Evolutionary conservation across 371 early-diverging fungal species (phyloP).

Genomic region (Entomophthora muscae): DNA sequence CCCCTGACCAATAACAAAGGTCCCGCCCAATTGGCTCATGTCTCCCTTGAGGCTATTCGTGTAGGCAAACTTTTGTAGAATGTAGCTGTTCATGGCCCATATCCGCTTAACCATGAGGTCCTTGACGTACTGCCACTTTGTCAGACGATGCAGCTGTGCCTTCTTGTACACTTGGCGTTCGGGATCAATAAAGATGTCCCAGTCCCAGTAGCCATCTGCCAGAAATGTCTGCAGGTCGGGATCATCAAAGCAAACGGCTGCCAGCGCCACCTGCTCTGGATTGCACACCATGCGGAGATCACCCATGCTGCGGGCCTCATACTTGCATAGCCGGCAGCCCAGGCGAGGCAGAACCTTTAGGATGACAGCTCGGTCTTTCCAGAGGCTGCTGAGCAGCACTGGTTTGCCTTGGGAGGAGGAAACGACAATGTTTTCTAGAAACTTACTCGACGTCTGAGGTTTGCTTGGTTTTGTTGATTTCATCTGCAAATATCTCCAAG

Average conservation of each 20-base stretch:
- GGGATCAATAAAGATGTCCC: conserved; percentile 1
- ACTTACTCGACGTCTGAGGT: too few species aligned
- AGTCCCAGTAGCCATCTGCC: neutral
- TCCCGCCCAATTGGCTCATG: neutral
- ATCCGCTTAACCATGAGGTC: neutral
- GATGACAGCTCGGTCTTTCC: neutral
- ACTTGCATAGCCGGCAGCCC: neutral
- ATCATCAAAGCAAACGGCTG: neutral
- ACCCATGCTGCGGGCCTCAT: neutral
- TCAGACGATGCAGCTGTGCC: neutral
- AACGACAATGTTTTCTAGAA: neutral
- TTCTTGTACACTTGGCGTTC: neutral
- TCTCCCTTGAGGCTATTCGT: neutral
- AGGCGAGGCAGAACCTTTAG: neutral
- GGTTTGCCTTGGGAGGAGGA: neutral
- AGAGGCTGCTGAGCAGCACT: neutral
- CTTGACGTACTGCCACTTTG: neutral
- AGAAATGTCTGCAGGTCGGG: neutral
- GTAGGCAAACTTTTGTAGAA: too few species aligned
- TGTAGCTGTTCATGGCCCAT: too few species aligned
- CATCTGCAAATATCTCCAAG: too few species aligned
- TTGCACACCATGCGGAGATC: neutral
- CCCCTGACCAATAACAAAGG: neutral
- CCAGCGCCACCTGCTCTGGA: neutral
- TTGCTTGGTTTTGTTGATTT: too few species aligned